Evolutionary conservation across 2,329 filamentous ascomycete species (phyloP), one percentile per base, ranked within the genome.

Genomic region (Rhinocladiella mackenziei): DNA sequence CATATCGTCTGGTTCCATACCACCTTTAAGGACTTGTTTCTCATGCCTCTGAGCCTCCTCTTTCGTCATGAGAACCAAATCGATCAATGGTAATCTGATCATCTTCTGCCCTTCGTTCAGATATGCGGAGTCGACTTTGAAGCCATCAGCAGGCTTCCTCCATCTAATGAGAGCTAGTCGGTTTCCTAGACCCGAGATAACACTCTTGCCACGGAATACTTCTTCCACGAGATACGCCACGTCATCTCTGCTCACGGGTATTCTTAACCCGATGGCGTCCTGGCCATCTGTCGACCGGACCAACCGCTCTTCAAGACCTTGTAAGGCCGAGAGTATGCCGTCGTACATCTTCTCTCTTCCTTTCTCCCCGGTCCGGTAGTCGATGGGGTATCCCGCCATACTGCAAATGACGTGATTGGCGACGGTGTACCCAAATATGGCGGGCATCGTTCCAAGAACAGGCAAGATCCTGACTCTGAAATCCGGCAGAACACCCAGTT

Each of bases 381-480:
- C 78, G 36, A 65, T 65, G 0, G 92, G 92, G 59, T 98, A 98
- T 5, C 82, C 86, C 53, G 75, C 67, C 34, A 97, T 78, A 45
- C 81, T 79, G 43, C 94, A 76, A 54, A 98, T 91, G 48, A 97
- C 81, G 62, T 97, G 88, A 65, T 97, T 98, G 3, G 92, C 92
- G 6, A 86, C 80, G 0, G 84, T 86, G 43, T 96, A 85, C 6
- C 92, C 92, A 63, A 98, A 98, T 1, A 97, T 83, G 2, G 92
- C 91, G 0, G 92, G 92, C 89, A 98, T 96, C 0, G 92, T 98
- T 1, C 92, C 92, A 2, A 98, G 70, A 0, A 98, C 92, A 0
- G 92, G 92, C 6, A 98, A 68, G 45, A 98, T 98, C n/a, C 92
- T 78, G 7, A 95, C 87, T 17, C 92, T 78, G 65, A 98, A 98